These are phyloP conservation scores for Elongisporangium undulatum DNA, from an alignment of 352 stramenopile genomes.

Conservation along the genomic window DNA sequence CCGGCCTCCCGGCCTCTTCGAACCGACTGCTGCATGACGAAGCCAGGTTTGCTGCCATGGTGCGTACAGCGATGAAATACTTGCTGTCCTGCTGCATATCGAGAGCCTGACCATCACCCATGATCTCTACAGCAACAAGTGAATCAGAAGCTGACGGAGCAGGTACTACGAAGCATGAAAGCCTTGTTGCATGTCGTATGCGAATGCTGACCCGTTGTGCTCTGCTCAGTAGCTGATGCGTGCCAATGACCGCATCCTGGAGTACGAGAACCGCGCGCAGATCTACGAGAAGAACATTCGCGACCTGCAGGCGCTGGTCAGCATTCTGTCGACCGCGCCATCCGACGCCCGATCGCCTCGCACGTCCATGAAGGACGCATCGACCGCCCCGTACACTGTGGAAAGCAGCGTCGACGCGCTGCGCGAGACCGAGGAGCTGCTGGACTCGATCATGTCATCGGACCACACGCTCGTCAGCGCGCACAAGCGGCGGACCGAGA, in stretches of 20 bases:
- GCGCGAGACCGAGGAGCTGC: conserved; percentile 44
- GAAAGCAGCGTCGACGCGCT: conserved; percentile 48
- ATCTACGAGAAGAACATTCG: conserved; percentile 45
- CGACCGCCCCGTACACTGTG: conserved; percentile 18
- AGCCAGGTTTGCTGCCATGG: conserved; percentile 26
- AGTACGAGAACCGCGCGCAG: conserved; percentile 37
- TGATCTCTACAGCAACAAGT: conserved; percentile 29
- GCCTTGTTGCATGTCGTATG: neutral
- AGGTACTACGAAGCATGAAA: conserved; percentile 21
- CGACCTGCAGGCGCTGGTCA: conserved; percentile 25
- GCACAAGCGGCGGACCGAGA: conserved; percentile 42
- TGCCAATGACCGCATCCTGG: conserved; percentile 41
- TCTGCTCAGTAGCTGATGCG: conserved; percentile 22
- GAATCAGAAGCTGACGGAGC: conserved; percentile 61
- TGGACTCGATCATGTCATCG: conserved; percentile 44
- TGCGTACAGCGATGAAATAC: conserved; percentile 14
- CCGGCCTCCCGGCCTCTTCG: conserved; percentile 20
- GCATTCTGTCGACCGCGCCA: conserved; percentile 19
- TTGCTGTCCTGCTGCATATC: neutral
- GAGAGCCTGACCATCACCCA: neutral
- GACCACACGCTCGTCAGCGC: conserved; percentile 26
- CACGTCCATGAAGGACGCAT: conserved; percentile 8
- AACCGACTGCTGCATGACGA: conserved; percentile 27
- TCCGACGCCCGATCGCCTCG: conserved; percentile 11
- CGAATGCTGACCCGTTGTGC: neutral